These are phyloP conservation scores for Aspergillus sp. DNA, from an alignment of 2,329 filamentous ascomycete species.

Conservation along the genomic window DNA sequence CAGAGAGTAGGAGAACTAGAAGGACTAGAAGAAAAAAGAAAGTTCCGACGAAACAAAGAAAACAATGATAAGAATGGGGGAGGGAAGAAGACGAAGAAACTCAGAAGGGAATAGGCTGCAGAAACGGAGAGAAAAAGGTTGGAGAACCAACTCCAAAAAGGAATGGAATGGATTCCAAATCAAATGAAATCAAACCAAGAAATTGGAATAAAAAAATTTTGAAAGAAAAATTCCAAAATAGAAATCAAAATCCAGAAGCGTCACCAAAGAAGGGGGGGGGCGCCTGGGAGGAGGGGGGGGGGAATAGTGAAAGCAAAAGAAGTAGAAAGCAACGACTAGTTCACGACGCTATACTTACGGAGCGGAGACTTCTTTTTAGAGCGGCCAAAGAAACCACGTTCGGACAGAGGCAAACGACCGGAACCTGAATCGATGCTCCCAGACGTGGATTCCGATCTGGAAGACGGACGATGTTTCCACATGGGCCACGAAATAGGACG, in stretches of 20 bases:
- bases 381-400: slow-evolving; percentile 37
- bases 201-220: slow-evolving; percentile 1
- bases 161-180: neutral
- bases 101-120: slow-evolving; percentile 1
- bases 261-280: neutral
- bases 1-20: slow-evolving; percentile 2
- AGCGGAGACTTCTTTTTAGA: slow-evolving; percentile 35
- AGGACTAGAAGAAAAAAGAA: slow-evolving; percentile 7
- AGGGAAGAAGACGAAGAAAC: slow-evolving; percentile 8
- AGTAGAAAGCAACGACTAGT: slow-evolving; percentile 15
- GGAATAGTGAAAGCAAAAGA: slow-evolving; percentile 11
- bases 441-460: slow-evolving; percentile 40
- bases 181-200: neutral
- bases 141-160: slow-evolving; percentile 2
- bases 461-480: slow-evolving; percentile 43
- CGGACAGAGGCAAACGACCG: slow-evolving; percentile 27
- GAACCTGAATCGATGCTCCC: slow-evolving; percentile 34
- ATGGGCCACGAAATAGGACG: slow-evolving; percentile 27
- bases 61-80: neutral
- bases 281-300: neutral
- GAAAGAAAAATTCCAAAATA: slow-evolving; percentile 1
- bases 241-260: neutral
- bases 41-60: slow-evolving; percentile 5
- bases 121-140: slow-evolving; percentile 5
- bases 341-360: slow-evolving; percentile 28